Percentiles rank a stretch among this genome's conserved stretches.
These are phyloP conservation scores for Gossypium lobatum DNA, from an alignment of 441 rosid genomes.

Conservation along the genomic window DNA sequence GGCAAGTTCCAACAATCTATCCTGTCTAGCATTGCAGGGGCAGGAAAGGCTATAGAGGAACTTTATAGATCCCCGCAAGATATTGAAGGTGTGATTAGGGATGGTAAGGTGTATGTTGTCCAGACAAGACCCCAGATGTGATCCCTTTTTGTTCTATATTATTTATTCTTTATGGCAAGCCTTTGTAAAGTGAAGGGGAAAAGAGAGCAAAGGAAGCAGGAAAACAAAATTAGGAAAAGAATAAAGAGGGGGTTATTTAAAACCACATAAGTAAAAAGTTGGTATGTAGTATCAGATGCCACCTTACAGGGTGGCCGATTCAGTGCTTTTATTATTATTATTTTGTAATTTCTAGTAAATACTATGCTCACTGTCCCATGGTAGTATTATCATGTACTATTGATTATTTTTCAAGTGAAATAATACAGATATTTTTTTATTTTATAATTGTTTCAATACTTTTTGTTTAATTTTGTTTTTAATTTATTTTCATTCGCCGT, in stretches of 20 bases:
- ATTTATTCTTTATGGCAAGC: constrained; percentile 8
- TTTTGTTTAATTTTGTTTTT: too few species aligned
- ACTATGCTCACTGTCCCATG: too few species aligned
- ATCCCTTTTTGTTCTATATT: constrained; percentile 13
- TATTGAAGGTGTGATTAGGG: constrained; percentile 90
- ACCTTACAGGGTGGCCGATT: neutral
- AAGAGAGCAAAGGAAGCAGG: neutral
- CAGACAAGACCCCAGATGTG: constrained; percentile 97
- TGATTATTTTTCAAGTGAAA: neutral
- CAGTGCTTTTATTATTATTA: neutral
- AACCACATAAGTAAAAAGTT: neutral
- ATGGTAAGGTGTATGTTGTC: constrained; percentile 80
- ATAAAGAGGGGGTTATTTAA: neutral
- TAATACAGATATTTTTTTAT: neutral
- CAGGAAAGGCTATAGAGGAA: constrained; percentile 78
- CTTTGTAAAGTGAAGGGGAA: neutral
- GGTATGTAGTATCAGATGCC: too few species aligned
- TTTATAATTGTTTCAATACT: neutral
- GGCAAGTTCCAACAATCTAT: constrained; percentile 53
- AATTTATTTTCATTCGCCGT: too few species aligned
- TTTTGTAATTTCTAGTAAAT: neutral
- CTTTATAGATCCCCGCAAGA: constrained; percentile 85
- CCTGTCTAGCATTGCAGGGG: constrained; percentile 72
- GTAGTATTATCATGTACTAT: neutral
- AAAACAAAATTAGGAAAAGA: neutral